Base-by-base conservation (phyloP, 2,329 filamentous ascomycete species). In the Arthroderma sp. region DNA sequence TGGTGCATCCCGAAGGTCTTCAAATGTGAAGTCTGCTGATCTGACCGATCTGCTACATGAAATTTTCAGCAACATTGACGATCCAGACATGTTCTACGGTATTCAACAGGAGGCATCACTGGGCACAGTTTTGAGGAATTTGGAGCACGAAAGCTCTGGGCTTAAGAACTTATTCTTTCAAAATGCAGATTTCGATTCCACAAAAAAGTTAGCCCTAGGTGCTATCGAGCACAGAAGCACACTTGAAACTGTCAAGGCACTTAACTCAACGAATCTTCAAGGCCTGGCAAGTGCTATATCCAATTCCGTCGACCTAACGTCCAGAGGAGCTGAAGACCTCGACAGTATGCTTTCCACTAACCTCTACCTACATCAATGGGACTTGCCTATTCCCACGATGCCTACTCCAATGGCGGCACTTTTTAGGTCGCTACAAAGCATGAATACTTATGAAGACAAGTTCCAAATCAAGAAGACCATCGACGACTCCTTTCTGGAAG, bases 41-140 rank as follows among this genome's bases (percentile, higher is more conserved):
- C 75, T 84, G 5, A 72, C 75, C 3, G 77, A 84, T 29, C 71
- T 93, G 1, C 69, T 96, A 8, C 72, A 94, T 38, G 70, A 75
- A 1, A 88, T 98, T 2, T 98, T 91, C 60, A 83, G 86, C 58
- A 89, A 86, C 49, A 83, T 98, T 39, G 88, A 95, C 57, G 93
- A 99, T 56, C 89, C 88, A 1, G 91, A 99, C 61, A 82, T 87
- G 0, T 98, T 94, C 61, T 98, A 98, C 58, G 93, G 91, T 3
- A 73, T 95, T 5, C 77, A 85, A 36, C 83, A 93, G 61, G 77
- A 77, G 36, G 76, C 86, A 5, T 87, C 80, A 46, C 66, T 98
- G 10, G 71, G 75, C 10, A 86, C 82, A 7, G 82, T 96, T 1
- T 70, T 96, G 47, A 77, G 82, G 42, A 80, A 85, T 6, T 73